These are phyloP conservation scores for Teratosphaeria viscida DNA, from an alignment of 2,329 filamentous ascomycete species.

Conservation along the genomic window DNA sequence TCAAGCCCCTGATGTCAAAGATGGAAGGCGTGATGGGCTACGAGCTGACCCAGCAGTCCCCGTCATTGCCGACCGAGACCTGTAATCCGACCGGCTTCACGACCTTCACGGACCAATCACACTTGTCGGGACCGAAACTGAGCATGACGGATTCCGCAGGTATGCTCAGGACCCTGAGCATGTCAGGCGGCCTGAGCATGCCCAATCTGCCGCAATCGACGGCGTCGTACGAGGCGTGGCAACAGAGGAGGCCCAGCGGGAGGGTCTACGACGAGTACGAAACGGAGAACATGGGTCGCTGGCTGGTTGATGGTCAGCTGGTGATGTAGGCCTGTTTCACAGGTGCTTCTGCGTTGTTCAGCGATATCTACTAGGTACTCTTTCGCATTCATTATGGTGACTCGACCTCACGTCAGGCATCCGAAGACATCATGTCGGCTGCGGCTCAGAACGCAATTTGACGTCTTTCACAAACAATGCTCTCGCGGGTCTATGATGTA, in stretches of 20 bases:
- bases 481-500: too few species aligned
- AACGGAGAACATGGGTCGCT: constrained; percentile 2
- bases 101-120: background rate
- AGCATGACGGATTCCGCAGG: constrained; percentile 18
- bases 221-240: constrained; percentile 6
- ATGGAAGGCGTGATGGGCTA: constrained; percentile 22
- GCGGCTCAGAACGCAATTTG: too few species aligned
- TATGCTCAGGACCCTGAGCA: constrained; percentile 21
- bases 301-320: background rate
- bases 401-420: background rate
- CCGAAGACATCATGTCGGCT: background rate
- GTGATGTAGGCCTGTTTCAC: background rate
- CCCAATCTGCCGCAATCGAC: constrained; percentile 6
- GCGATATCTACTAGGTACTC: background rate
- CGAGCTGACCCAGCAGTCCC: constrained; percentile 12
- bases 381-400: background rate
- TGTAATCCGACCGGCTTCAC: background rate
- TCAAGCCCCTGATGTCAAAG: constrained; percentile 25
- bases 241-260: constrained; percentile 12
- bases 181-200: constrained; percentile 21
- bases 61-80: constrained; percentile 11
- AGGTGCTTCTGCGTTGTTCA: background rate
- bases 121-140: constrained; percentile 3
- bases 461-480: too few species aligned
- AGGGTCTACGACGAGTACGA: constrained; percentile 13